Percentiles rank a stretch among this genome's conserved stretches.
Evolutionary conservation across 2,329 filamentous ascomycete species (phyloP).

Genomic region (Botrytis byssoidea): DNA sequence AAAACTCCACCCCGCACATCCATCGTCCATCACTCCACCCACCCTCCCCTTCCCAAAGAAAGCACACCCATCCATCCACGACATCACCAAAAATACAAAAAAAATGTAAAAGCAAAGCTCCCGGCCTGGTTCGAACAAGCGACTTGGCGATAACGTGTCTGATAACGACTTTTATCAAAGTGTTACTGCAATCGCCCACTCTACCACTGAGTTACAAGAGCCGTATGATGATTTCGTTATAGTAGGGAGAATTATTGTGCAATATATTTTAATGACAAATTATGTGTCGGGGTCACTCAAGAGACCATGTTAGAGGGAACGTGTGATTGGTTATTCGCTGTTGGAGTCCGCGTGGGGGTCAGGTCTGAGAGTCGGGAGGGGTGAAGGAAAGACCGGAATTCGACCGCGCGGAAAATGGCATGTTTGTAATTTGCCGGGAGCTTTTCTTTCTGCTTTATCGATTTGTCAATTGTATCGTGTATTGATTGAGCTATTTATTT

Average conservation of each 20-base stretch:
- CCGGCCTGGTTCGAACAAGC: constrained; percentile 20
- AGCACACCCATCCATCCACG: too few relatives aligned
- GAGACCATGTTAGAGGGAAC: background rate
- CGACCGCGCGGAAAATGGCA: background rate
- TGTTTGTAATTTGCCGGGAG: background rate
- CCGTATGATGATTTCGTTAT: accelerated
- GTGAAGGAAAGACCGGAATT: background rate
- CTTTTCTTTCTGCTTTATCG: background rate
- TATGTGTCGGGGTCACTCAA: accelerated
- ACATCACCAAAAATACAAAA: too few relatives aligned
- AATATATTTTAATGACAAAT: accelerated
- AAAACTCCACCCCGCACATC: too few relatives aligned
- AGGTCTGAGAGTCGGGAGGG: background rate
- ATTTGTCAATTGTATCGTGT: too few relatives aligned
- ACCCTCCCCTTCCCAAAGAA: too few relatives aligned
- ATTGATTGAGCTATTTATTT: background rate
- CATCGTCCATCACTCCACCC: too few relatives aligned
- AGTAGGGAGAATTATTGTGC: accelerated
- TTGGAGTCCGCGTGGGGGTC: background rate
- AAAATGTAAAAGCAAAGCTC: background rate
- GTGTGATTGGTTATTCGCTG: background rate
- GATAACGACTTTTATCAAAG: background rate
- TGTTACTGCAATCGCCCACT: constrained; percentile 20
- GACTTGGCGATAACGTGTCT: constrained; percentile 7
- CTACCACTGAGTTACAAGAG: constrained; percentile 21